Evolutionary conservation across 257 asterid genomes (phyloP).

Genomic region (Ehretia macrophylla): DNA sequence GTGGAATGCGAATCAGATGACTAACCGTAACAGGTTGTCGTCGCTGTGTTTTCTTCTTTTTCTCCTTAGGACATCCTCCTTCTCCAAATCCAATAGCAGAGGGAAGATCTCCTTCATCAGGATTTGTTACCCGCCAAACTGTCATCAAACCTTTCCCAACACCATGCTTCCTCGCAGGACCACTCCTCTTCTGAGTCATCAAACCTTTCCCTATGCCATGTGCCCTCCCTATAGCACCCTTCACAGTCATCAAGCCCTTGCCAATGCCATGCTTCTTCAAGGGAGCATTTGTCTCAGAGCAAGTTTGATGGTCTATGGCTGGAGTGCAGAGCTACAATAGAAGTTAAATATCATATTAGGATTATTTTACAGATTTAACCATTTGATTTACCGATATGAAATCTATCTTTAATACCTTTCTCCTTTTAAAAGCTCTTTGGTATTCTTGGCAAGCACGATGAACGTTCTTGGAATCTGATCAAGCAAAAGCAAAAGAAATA

Average conservation of each 20-base stretch:
- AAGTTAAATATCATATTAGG: constrained; percentile 12
- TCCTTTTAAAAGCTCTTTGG: constrained; percentile 41
- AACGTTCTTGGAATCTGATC: constrained; percentile 53
- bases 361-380: not conserved
- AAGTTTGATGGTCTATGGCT: constrained; percentile 36
- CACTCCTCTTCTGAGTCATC: constrained; percentile 35
- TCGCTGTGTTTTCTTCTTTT: constrained; percentile 53
- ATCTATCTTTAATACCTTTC: constrained; percentile 53
- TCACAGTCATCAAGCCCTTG: constrained; percentile 63
- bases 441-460: constrained; percentile 36
- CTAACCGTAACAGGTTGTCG: constrained; percentile 63
- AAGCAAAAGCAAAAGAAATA: constrained; percentile 19
- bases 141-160: constrained; percentile 81
- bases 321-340: constrained; percentile 43
- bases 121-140: constrained; percentile 37
- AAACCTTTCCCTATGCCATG: constrained; percentile 79
- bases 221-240: constrained; percentile 23
- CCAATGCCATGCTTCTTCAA: constrained; percentile 52
- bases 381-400: not conserved
- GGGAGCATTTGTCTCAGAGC: constrained; percentile 27
- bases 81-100: constrained; percentile 27
- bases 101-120: constrained; percentile 36
- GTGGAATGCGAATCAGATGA: constrained; percentile 20
- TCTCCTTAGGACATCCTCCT: constrained; percentile 35
- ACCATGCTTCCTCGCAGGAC: constrained; percentile 43